Base-by-base conservation (phyloP, 768 basidiomycete species). In the Termitomyces sp. region DNA sequence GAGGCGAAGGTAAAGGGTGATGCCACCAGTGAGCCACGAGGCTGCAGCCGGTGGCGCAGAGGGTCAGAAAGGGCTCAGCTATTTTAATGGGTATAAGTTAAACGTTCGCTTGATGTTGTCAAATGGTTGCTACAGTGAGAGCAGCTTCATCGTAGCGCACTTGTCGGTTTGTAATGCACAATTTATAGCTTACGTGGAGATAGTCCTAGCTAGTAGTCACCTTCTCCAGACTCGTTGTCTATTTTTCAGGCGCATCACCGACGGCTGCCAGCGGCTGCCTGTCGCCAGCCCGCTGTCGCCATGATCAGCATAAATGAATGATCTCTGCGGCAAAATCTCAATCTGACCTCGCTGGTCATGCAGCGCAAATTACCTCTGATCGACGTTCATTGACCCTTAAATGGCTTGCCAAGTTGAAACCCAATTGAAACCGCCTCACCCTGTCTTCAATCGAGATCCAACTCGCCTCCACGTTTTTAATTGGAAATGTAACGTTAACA, bases 91-190 rank as follows among this genome's bases (percentile, higher is more conserved):
- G 15, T 24, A 19, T 12, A 15, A 21, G 28, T 17, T 21, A 14
- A 22, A 35, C 2, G 22, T 48, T 37, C 6, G 24, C 98, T 99
- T 71, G 96, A 95, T 0, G 95, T 98, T 44, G 96, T 99, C 30
- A 32, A 32, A 32, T 32, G 30, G 9, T 32, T 32, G 30, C 34
- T 14, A 34, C 34, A 14, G 34, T 34, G 34, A 14, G 14, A 14
- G 34, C 9, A 32, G 30, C 30, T 10, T 32, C 30, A 32, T 17
- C 90, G 87, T 10, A 82, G 30, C 30, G 9, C 30, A 32, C 30
- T 32, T 32, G 30, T 32, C 9, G 7, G 8, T 32, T 9, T 6
- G 3, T 2, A 32, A 32, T 32, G 10, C 32, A 32, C 56, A 54
- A 48, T 8, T 60, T 60, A 49, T 26, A 50, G 44, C 22, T 43